Conservation (phyloP, 2,329 filamentous ascomycete genomes). For the Penicillium freii region DNA sequence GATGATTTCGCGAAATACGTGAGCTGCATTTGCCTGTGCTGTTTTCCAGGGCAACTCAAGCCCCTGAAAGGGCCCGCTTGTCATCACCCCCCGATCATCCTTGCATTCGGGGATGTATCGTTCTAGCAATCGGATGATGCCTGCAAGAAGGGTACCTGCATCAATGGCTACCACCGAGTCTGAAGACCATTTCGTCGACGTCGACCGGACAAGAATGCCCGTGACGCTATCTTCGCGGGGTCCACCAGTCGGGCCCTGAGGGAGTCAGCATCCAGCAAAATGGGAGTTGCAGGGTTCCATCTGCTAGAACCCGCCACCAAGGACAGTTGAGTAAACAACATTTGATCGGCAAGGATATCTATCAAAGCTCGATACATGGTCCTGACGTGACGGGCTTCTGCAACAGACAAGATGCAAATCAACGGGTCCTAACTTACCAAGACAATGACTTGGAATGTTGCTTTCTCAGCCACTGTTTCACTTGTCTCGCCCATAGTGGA, state of each 20-base stretch:
- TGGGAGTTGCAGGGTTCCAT: conserved; percentile 3
- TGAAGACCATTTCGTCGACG: conserved; percentile 73
- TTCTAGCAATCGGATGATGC: conserved; percentile 77
- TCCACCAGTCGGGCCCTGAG: conserved; percentile 81
- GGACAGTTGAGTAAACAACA: background rate
- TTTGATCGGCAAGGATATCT: background rate
- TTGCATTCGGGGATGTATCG: conserved; percentile 26
- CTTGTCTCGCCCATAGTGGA: background rate
- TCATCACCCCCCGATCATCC: conserved; percentile 31
- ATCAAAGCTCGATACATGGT: conserved; percentile 7
- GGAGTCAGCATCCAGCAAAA: conserved; percentile 29
- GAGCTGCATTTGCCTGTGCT: conserved; percentile 72
- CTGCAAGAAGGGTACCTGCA: conserved; percentile 82
- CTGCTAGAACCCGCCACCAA: conserved; percentile 18
- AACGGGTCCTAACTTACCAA: conserved; percentile 56
- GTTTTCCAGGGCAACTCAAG: conserved; percentile 66
- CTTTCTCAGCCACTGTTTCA: conserved; percentile 24
- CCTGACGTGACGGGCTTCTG: conserved; percentile 1
- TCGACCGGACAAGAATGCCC: conserved; percentile 81
- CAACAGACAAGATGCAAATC: background rate
- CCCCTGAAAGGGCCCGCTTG: conserved; percentile 75
- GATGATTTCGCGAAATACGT: conserved; percentile 75
- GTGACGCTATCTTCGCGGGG: conserved; percentile 88
- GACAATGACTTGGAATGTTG: conserved; percentile 70
- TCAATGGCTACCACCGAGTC: conserved; percentile 89